Base-by-base conservation (phyloP, 805 yeast species). In the Cyberlindnera euphorbiae region DNA sequence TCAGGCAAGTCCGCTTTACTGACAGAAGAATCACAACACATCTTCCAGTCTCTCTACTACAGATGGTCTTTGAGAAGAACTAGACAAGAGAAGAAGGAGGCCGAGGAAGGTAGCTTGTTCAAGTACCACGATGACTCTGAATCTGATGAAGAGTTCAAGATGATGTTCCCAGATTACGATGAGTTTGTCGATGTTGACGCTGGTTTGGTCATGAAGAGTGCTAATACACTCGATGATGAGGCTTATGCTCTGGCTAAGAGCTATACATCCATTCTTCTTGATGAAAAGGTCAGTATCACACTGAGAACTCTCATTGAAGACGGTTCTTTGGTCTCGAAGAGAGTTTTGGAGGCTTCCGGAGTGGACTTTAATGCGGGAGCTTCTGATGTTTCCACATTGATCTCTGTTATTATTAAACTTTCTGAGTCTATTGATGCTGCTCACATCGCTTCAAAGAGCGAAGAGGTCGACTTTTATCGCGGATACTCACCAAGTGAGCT, bases 101-200 rank as follows among this genome's bases (percentile, higher is more conserved):
- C 75, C 3, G 72, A 72, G 35, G 73, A 76, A 28, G 73, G 76
- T 1, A 77, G 81, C 13, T 64, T 86, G 26, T 89, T 75, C 62
- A 82, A 72, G 52, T 82, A 72, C 50, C 60, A 69, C 18, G 87
- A 80, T 43, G 73, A 76, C 2, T 73, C 75, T 3, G 87, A 83
- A 38, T 73, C 74, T 4, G 96, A 87, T 45, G 77, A 71, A n/a
- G 97, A 89, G 36, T 87, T 89, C 62, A 73, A 64, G 49, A 53
- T 53, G n/a, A 56, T 89, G 62, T 90, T 90, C 70, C 97, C 97
- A 0, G 96, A 87, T 54, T 86, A 76, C 45, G 95, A 84, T 32
- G 84, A 82, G 8, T 71, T 76, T 5, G 54, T 77, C 34, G 73
- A 71, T 18, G 42, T 56, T 12, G 56, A 56, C 3, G 55, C 52